These are phyloP conservation scores for Miscanthus lutarioriparius DNA, from an alignment of 176 grass and related monocot species.

Conservation along the genomic window DNA sequence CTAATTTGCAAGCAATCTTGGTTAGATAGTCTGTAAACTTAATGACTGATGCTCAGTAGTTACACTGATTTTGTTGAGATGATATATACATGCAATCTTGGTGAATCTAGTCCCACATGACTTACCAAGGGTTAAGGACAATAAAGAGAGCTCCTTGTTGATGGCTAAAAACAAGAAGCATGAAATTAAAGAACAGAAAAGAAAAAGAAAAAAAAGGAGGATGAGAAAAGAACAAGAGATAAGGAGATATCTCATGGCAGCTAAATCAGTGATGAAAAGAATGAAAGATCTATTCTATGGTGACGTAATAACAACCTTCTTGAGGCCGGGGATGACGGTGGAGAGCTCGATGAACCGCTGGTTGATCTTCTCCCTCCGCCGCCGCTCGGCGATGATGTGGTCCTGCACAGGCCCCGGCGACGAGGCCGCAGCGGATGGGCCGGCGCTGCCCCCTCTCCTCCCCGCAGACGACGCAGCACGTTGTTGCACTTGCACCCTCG, in stretches of 20 bases:
- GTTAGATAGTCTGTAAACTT: not conserved
- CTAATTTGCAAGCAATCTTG: not conserved
- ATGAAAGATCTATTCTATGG: not conserved
- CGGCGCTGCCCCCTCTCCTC: slow-evolving; percentile 18
- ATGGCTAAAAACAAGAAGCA: not conserved
- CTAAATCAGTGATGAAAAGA: not conserved
- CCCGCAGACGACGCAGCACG: not conserved
- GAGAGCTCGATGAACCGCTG: slow-evolving; percentile 78
- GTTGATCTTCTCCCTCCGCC: slow-evolving; percentile 80
- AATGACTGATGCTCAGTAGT: not conserved
- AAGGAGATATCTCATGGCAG: not conserved
- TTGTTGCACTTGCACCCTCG: slow-evolving; percentile 8
- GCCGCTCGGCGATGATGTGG: slow-evolving; percentile 78
- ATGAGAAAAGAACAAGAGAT: too few relatives aligned
- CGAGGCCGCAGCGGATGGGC: not conserved
- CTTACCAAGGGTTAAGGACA: not conserved
- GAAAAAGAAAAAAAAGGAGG: not conserved
- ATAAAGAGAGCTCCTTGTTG: not conserved
- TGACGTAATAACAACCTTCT: slow-evolving; percentile 54
- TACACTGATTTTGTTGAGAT: not conserved
- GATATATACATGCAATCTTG: slow-evolving; percentile 27
- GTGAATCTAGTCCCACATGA: not conserved
- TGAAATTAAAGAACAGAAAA: slow-evolving; percentile 38
- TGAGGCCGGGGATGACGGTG: slow-evolving; percentile 69
- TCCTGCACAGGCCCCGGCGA: slow-evolving; percentile 49